Base-by-base conservation (phyloP, 805 yeast genomes). In the Candida khao-thaluensis region DNA sequence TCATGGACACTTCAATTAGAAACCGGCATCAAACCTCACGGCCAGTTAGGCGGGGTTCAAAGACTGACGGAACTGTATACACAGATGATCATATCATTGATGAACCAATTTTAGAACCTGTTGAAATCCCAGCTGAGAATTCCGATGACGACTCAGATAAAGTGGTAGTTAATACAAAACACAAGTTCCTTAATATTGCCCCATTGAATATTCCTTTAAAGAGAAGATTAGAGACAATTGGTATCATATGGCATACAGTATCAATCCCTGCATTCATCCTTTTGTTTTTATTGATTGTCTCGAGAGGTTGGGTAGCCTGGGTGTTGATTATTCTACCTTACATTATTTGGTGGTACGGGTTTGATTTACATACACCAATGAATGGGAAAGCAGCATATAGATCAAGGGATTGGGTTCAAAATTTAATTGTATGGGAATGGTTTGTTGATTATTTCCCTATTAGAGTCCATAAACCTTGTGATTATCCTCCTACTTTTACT, bases 381-480 rank as follows among this genome's bases (percentile, higher is more conserved):
- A 81, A 83, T 49, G 98, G 98, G 1, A 71, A 74, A 12, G 83
- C 79, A 0, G 72, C 75, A 1, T 61, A 72, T 37, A 62, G 95
- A 26, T 68, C 72, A 30, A 79, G 85, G 3, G 57, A 62, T 1
- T 69, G 74, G 67, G 67, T 86, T 55, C 74, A 87, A 45, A 71
- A 74, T 21, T 52, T 77, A 24, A 51, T 63, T 6, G 47, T 85
- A 14, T 91, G 93, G 88, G 76, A 71, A 44, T 74, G 79, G 60
- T 89, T 84, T 57, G 81, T 82, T 31, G 65, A 72, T 32, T 93
- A 88, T 61, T 93, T 85, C 62, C 98, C 98, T 0, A 77, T 93
- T 15, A 60, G 59, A 0, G 64, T 89, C 9, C 83, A 79, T 59
- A 85, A 82, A 54, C 72, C 91, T 0, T 68, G 66, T 2, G 85